Conservation (phyloP, 768 basidiomycete genomes). For the Candolleomyces efflorescens region DNA sequence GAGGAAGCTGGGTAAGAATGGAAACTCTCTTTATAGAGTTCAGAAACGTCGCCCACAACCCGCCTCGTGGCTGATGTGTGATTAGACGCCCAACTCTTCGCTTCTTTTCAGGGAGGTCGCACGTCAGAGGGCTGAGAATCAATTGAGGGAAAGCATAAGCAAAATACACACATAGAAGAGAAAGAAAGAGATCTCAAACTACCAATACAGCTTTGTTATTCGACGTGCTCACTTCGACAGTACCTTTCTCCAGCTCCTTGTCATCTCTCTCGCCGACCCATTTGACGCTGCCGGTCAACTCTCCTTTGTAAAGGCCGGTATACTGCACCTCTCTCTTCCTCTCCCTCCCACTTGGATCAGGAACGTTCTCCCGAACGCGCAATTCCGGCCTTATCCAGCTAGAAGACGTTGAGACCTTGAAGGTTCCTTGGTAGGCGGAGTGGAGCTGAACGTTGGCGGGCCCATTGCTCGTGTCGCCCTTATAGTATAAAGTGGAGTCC, state of each 20-base stretch:
- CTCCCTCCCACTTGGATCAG: neutral
- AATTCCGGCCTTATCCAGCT: neutral
- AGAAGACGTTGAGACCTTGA: conserved; percentile 15
- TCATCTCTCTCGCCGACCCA: neutral
- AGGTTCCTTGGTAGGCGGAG: conserved; percentile 34
- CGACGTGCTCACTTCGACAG: neutral
- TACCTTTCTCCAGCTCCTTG: neutral
- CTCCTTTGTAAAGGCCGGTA: neutral
- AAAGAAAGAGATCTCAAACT: neutral
- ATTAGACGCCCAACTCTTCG: no score
- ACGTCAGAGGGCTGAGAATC: no score
- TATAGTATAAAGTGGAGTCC: conserved; percentile 26
- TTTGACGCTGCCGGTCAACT: neutral
- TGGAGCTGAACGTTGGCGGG: conserved; percentile 29
- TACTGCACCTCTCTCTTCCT: neutral
- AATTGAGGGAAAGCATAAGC: neutral
- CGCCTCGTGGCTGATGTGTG: no score
- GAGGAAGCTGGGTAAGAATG: neutral
- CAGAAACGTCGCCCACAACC: no score
- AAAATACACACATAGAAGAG: neutral
- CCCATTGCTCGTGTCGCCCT: conserved; percentile 28
- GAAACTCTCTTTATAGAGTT: no score
- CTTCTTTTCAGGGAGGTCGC: no score
- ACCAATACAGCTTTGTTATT: neutral
- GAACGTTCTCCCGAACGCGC: neutral